phyloP scores from a whole-genome alignment of 306 rosid species.

The Pyrus communis region DNA sequence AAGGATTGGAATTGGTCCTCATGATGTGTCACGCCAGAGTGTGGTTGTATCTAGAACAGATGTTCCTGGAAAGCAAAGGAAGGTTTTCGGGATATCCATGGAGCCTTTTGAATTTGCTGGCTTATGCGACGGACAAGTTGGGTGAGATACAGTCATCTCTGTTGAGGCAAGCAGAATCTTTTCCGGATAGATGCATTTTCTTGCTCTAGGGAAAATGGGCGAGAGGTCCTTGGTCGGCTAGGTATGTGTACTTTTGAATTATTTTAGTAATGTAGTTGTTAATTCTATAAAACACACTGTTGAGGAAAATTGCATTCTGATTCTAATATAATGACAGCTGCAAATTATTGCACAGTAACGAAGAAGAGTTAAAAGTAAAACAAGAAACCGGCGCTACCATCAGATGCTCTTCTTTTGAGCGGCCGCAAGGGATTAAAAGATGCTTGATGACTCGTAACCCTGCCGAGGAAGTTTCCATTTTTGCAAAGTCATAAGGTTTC shows the following conservation, averaged over 20 bases:
- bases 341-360: slow-evolving; percentile 39
- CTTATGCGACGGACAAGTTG: slow-evolving; percentile 65
- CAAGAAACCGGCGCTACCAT: slow-evolving; percentile 95
- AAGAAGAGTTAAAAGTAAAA: slow-evolving; percentile 72
- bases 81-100: slow-evolving; percentile 84
- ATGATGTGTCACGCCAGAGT: slow-evolving; percentile 72
- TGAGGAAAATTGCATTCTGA: background rate
- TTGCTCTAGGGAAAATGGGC: slow-evolving; percentile 74
- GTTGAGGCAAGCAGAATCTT: slow-evolving; percentile 51
- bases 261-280: background rate
- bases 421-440: slow-evolving; percentile 53
- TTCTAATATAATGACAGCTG: slow-evolving; percentile 15
- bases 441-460: slow-evolving; percentile 82
- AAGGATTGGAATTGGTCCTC: slow-evolving; percentile 88
- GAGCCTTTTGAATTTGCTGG: slow-evolving; percentile 68
- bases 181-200: slow-evolving; percentile 66
- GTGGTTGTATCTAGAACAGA: slow-evolving; percentile 87
- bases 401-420: slow-evolving; percentile 80
- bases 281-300: too few species aligned
- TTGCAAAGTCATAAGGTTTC: slow-evolving; percentile 64
- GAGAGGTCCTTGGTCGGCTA: slow-evolving; percentile 93
- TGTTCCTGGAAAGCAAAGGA: slow-evolving; percentile 88
- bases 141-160: slow-evolving; percentile 78
- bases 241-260: slow-evolving; percentile 29
- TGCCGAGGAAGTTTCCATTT: slow-evolving; percentile 81